Percentiles rank a stretch among this genome's conserved stretches.
phyloP scores from a whole-genome alignment of 345 rosid species.

The Lenwebbia sp. region DNA sequence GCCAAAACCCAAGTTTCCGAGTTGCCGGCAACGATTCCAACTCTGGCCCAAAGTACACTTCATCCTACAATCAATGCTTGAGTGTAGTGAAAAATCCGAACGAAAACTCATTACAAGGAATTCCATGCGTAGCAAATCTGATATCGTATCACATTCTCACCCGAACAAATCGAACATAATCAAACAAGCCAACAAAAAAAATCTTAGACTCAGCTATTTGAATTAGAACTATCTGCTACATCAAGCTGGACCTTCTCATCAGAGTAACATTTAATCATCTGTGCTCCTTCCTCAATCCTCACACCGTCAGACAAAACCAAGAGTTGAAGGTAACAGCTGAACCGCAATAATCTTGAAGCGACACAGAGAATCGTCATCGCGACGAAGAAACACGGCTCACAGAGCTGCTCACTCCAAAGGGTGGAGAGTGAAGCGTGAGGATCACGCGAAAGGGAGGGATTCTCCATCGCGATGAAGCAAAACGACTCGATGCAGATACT shows the following conservation, averaged over 20 bases:
- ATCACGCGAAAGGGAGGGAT: not conserved
- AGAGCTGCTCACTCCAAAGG: not conserved
- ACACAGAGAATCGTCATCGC: not conserved
- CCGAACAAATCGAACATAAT: not conserved
- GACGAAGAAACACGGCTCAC: not conserved
- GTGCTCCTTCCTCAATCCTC: too few relatives aligned
- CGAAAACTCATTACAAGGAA: not conserved
- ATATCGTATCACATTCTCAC: not conserved
- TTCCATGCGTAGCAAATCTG: not conserved
- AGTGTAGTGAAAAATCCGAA: too few relatives aligned
- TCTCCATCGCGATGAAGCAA: not conserved
- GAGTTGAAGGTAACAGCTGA: too few relatives aligned
- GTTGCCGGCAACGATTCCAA: not conserved
- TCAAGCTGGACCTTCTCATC: too few relatives aligned
- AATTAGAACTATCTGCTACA: not conserved
- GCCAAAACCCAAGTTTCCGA: not conserved
- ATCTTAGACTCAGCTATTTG: rapidly evolving
- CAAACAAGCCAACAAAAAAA: too few relatives aligned
- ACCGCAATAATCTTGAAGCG: too few relatives aligned
- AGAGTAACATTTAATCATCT: too few relatives aligned
- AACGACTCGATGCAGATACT: not conserved
- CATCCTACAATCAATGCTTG: too few relatives aligned
- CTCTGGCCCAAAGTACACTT: not conserved
- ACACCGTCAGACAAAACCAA: too few relatives aligned
- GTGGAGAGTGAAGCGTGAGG: not conserved